phyloP scores from a whole-genome alignment of 129 eudicot species.

The Flaveria ramosissima region DNA sequence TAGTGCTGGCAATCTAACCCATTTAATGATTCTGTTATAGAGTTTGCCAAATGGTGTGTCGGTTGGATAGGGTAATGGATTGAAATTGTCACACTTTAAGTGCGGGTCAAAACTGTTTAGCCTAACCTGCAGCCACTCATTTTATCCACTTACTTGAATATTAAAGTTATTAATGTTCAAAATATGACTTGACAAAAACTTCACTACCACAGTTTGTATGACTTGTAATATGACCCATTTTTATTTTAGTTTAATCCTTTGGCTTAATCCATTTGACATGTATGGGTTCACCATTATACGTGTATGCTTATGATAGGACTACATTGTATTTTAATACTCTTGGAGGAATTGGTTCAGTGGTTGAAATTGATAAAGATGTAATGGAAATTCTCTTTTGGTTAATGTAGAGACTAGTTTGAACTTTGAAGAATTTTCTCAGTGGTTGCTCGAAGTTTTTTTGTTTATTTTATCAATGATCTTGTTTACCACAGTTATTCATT shows the following conservation, averaged over 20 bases:
- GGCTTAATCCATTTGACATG: background rate
- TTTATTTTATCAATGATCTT: background rate
- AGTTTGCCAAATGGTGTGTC: background rate
- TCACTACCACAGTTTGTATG: background rate
- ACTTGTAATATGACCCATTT: background rate
- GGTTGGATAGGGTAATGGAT: background rate
- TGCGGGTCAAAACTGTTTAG: background rate
- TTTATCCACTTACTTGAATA: background rate
- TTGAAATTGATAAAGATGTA: slow-evolving; percentile 84
- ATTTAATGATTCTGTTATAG: too few species aligned
- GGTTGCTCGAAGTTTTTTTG: background rate
- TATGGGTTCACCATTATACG: background rate
- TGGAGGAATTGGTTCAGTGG: slow-evolving; percentile 87
- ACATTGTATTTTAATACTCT: slow-evolving; percentile 79
- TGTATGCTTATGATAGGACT: slow-evolving; percentile 96
- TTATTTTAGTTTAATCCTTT: background rate
- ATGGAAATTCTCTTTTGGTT: slow-evolving; percentile 82
- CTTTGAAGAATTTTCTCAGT: slow-evolving; percentile 63
- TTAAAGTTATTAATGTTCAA: background rate
- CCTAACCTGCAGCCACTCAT: background rate
- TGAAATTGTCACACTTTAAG: background rate
- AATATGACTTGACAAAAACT: background rate
- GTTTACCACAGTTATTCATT: slow-evolving; percentile 2
- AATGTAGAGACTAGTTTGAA: slow-evolving; percentile 86
- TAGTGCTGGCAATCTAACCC: too few species aligned